Evolutionary conservation across 257 asterid genomes (phyloP).

Genomic region (Fraxinus excelsior): DNA sequence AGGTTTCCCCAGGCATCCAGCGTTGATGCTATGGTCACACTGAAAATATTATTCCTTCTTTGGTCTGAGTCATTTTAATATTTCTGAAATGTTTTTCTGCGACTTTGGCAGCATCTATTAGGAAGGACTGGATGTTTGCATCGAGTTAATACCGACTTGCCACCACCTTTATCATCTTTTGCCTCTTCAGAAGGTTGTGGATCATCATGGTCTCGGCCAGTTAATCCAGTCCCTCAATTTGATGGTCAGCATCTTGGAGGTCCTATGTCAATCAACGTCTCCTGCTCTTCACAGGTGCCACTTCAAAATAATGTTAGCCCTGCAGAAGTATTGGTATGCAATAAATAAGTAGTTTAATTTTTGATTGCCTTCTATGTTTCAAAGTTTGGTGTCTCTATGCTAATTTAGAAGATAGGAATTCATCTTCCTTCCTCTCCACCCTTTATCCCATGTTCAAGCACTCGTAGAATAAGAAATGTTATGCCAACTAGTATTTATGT

Average conservation of each 20-base stretch:
- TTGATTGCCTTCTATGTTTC: neutral
- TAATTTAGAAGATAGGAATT: neutral
- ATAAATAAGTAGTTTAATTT: neutral
- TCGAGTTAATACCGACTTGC: conserved; percentile 28
- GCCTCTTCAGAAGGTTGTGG: conserved; percentile 28
- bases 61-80: neutral
- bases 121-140: conserved; percentile 23
- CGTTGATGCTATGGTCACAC: conserved; percentile 1
- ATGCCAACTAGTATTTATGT: conserved; percentile 12
- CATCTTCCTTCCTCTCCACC: neutral
- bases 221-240: conserved; percentile 25
- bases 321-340: conserved; percentile 32
- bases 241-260: conserved; percentile 21
- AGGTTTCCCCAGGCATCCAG: neutral
- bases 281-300: conserved; percentile 27
- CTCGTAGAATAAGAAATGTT: neutral
- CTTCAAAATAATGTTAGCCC: conserved; percentile 32
- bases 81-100: neutral
- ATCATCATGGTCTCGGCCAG: conserved; percentile 26
- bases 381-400: neutral
- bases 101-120: conserved; percentile 26
- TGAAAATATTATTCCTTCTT: conserved; percentile 5
- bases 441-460: neutral
- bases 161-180: conserved; percentile 23
- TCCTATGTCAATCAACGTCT: conserved; percentile 22